Evolutionary conservation across 345 rosid species (phyloP), one percentile per base, ranked within the genome.

Genomic region (Lagerstroemia speciosa): DNA sequence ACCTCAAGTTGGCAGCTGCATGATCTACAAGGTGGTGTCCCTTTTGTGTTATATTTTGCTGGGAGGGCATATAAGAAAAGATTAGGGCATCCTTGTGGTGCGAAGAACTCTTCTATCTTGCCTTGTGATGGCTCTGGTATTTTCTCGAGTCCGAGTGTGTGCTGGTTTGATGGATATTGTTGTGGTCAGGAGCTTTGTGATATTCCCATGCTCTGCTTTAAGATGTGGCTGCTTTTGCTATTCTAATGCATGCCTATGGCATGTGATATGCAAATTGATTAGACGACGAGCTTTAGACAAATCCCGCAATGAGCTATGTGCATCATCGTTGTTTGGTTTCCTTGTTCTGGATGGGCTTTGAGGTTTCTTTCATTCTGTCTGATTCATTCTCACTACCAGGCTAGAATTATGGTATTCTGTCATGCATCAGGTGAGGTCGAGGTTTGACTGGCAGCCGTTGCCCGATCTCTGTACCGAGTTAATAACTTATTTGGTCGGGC

Each of bases 111-210:
- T 74, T 32, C 72, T 67, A 65, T 52, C 41, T 43, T 79, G 75
- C 43, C 72, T 75, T 75, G 69, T 80, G 83, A 73, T 65, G 73
- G 78, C 55, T 57, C 81, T 80, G 64, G 72, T 81, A 55, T 73
- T 78, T 75, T 78, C 69, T 80, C 57, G 72, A 75, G 78, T 74
- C 62, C 64, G 71, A 71, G 63, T 82, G 58, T 80, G 72, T 75
- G 73, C 73, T 81, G 82, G 83, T 80, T 73, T 78, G 80, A 72
- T 75, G 83, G 70, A 83, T 76, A 41, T 27, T 67, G 70, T 77
- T 53, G 63, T 73, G 67, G 50, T 75, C 72, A 74, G 77, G 72
- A 63, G 71, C 68, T 67, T 73, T 9, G 14, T 9, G 46, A 41
- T 78, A 66, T 75, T 72, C 71, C 74, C 36, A 62, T 69, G 74